Evolutionary conservation across 441 rosid genomes (phyloP), one percentile per base, ranked within the genome.

Genomic region (Gossypium trilobum): DNA sequence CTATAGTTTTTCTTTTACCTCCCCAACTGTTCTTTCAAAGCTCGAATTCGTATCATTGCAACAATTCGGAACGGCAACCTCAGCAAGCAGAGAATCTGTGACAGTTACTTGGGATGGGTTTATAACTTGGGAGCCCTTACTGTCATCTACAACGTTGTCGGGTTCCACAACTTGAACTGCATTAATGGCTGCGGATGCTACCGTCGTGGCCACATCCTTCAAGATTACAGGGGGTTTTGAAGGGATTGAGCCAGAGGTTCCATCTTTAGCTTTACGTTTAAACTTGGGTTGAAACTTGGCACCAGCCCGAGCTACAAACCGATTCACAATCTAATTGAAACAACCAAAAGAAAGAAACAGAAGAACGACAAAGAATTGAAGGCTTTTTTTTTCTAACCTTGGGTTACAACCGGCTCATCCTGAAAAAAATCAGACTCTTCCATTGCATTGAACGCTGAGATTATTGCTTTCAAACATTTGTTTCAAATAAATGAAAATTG

Each of bases 11-110:
- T 58, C 36, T 58, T 58, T 48, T 27, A 58, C 36, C 83, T 84
- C 80, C 27, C 75, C 77, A 22, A 68, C 60, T 59, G 84, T 25
- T 48, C 64, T 79, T 63, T 19, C 83, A 27, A 33, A 51, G 64
- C 67, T 68, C 19, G 78, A 67, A 70, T 80, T 77, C 25, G 67
- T 23, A 56, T 55, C 77, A 71, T 36, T 69, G 74, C 27, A 66
- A 29, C 52, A 79, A 63, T 73, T 59, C 1, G 76, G 46, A 11
- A 14, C 13, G 13, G 63, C 39, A 76, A 10, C 25, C 42, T 73
- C 71, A 4, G 75, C 63, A 73, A 70, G 46, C 17, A 54, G 9
- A 77, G 59, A 48, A 73, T 54, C 72, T 55, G 50, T 17, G 52
- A 42, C 33, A 25, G 25, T 42, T 13, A 27, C 48, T 62, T 73